Evolutionary conservation across 2,329 filamentous ascomycete genomes (phyloP).

Genomic region (Stromatinia cepivora): DNA sequence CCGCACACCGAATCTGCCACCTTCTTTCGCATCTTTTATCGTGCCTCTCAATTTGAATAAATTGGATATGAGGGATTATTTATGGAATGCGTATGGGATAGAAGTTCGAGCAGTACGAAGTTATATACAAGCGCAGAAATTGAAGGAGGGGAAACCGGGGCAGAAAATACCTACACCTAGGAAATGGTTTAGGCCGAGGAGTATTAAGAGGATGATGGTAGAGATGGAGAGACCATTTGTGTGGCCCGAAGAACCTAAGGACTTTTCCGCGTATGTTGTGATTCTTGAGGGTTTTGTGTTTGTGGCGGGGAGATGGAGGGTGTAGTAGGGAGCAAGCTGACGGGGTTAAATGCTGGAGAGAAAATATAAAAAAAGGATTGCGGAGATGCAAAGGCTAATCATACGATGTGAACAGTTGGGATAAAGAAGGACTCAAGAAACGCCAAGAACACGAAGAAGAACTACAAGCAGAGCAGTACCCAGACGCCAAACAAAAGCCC

Average conservation of each 20-base stretch:
- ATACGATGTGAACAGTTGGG: constrained; percentile 51
- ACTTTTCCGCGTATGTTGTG: constrained; percentile 55
- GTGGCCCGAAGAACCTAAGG: constrained; percentile 72
- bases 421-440: constrained; percentile 48
- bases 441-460: constrained; percentile 9
- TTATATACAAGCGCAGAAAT: constrained; percentile 70
- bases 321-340: constrained; percentile 23
- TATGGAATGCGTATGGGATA: constrained; percentile 82
- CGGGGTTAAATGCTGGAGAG: constrained; percentile 28
- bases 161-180: constrained; percentile 46
- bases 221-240: constrained; percentile 85
- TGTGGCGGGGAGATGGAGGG: not conserved
- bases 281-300: constrained; percentile 16
- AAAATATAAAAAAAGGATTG: not conserved
- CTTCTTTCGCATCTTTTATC: constrained; percentile 83
- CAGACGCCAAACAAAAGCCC: constrained; percentile 38
- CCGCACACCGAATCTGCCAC: constrained; percentile 68
- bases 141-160: constrained; percentile 52
- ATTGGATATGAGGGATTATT: constrained; percentile 93
- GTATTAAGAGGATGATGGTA: constrained; percentile 91
- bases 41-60: constrained; percentile 94
- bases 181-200: constrained; percentile 67
- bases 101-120: constrained; percentile 72
- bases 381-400: constrained; percentile 21
- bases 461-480: constrained; percentile 40